A percentile compares a stretch with the other conserved stretches of the same genome.
These are phyloP conservation scores for Kregervanrija delftensis DNA, from an alignment of 805 yeast species.

Conservation along the genomic window DNA sequence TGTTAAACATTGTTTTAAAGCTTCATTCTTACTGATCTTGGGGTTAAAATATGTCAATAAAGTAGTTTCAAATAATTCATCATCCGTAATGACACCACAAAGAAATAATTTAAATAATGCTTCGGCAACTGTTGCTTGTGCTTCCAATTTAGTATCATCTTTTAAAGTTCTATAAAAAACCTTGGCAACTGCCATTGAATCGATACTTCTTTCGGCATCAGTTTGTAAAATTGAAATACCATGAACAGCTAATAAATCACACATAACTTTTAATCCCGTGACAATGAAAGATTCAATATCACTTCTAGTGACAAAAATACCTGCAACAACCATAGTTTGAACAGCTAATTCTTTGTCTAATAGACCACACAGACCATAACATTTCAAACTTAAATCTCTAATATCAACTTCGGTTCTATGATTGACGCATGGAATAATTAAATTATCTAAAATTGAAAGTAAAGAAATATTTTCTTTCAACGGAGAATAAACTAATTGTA, in stretches of 20 bases:
- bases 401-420: constrained; percentile 42
- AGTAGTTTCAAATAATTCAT: constrained; percentile 64
- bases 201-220: constrained; percentile 47
- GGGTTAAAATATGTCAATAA: constrained; percentile 74
- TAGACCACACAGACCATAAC: constrained; percentile 75
- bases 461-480: constrained; percentile 59
- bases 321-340: constrained; percentile 54
- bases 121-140: constrained; percentile 79
- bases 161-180: constrained; percentile 62
- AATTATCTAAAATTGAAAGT: constrained; percentile 63
- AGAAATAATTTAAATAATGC: constrained; percentile 78
- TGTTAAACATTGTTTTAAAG: constrained; percentile 70
- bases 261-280: constrained; percentile 60
- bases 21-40: constrained; percentile 50
- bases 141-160: constrained; percentile 47
- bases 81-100: constrained; percentile 67
- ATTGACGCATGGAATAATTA: constrained; percentile 73
- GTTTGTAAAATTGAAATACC: constrained; percentile 63
- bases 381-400: constrained; percentile 59
- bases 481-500: constrained; percentile 61
- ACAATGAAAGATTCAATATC: constrained; percentile 58
- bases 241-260: constrained; percentile 73
- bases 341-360: constrained; percentile 61
- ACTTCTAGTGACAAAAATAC: constrained; percentile 52
- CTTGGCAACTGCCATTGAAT: constrained; percentile 58